Base-by-base conservation (phyloP, 257 asterid species). In the Ligustrum vulgare region DNA sequence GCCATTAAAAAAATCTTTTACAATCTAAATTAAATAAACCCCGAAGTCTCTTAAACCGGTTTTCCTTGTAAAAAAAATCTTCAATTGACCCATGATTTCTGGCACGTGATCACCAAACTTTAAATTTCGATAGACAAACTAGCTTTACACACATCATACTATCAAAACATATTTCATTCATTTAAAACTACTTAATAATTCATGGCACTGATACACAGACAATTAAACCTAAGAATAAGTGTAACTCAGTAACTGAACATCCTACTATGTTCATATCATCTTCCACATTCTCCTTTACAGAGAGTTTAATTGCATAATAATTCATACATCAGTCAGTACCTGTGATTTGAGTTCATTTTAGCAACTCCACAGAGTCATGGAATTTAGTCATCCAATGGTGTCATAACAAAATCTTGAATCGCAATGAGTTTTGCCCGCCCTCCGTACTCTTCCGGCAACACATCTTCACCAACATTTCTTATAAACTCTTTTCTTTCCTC, bases 361-460 rank as follows among this genome's bases (percentile, higher is more conserved):
- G 22, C 60, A 65, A 13, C 73, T 62, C 67, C 32, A 2, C 10
- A 33, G 18, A 25, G 28, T 23, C 56, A 22, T 22, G 31, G 41
- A 41, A 77, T 16, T 83, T 70, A 76, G 74, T 76, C 69, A 37
- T 70, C 79, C 63, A 51, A 65, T 11, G 84, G 81, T 39, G 76
- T 33, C 67, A 86, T 67, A 11, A 67, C 81, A 69, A 74, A 81
- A 80, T 89, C 90, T 77, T 93, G 94, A 77, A 91, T 31, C n/a
- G 68, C 86, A n/a, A 76, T 79, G 16, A 79, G 81, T 60, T 88
- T 80, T 43, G 94, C 89, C 45, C 67, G 70, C 60, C 98, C 97
- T 12, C 96, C 98, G 70, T 89, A 88, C 79, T 88, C 94, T 83
- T 84, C 97, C 0, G 94, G 93, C 79, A 93, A 81, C 8, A 74